A percentile compares a stretch with the other conserved stretches of the same genome.
Evolutionary conservation across 805 yeast species (phyloP).

Genomic region (Saccharomyces kudriavzevii): DNA sequence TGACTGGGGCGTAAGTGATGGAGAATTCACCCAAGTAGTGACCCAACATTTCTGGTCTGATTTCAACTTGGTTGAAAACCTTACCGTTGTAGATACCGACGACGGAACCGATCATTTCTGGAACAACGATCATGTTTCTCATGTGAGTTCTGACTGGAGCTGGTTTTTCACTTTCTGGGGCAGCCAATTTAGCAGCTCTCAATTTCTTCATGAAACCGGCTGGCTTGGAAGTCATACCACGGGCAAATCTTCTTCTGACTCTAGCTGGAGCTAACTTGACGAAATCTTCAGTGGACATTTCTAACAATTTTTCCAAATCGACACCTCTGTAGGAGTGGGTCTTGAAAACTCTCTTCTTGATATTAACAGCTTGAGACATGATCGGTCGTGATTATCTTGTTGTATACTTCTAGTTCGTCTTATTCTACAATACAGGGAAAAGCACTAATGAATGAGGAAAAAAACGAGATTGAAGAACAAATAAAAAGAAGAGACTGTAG

Average conservation of each 20-base stretch:
- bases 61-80: conserved; percentile 97
- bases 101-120: conserved; percentile 99
- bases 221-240: conserved; percentile 94
- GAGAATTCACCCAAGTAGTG: conserved; percentile 99
- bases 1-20: conserved; percentile 98
- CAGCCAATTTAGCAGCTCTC: conserved; percentile 91
- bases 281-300: conserved; percentile 93
- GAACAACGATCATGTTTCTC: conserved; percentile 97
- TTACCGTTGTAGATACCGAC: conserved; percentile 99
- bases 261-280: conserved; percentile 95
- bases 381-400: neutral
- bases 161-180: conserved; percentile 93
- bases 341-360: conserved; percentile 87
- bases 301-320: conserved; percentile 88
- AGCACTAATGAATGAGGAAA: neutral
- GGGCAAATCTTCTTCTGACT: conserved; percentile 98
- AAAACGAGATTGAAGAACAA: neutral
- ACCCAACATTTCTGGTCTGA: conserved; percentile 99
- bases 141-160: conserved; percentile 96
- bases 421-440: neutral
- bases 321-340: conserved; percentile 98
- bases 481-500: neutral
- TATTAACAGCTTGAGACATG: conserved; percentile 30
- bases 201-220: conserved; percentile 94
- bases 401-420: conserved; percentile 1